Conservation (phyloP, 805 yeast species). For the Maudiozyma barnettii region DNA sequence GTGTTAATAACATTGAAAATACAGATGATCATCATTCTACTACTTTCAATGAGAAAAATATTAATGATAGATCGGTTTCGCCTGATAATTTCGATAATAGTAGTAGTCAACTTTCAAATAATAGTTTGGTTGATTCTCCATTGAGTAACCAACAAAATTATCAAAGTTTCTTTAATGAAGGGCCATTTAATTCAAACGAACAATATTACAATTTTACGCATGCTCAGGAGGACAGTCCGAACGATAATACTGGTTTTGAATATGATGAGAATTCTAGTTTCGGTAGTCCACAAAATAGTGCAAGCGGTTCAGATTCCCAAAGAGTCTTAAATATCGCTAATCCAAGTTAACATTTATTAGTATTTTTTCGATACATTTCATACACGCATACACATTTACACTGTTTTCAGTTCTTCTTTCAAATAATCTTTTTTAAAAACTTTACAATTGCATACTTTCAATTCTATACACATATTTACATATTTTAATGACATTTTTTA, state of each 20-base stretch:
- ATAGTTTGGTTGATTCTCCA: neutral
- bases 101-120: neutral
- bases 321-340: slow-evolving; percentile 3
- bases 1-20: neutral
- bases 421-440: neutral
- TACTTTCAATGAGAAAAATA: slow-evolving; percentile 1
- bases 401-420: neutral
- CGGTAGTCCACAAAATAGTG: neutral
- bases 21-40: slow-evolving; percentile 1
- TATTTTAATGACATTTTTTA: too few species aligned
- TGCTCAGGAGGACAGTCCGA: neutral
- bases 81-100: neutral
- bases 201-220: slow-evolving; percentile 2
- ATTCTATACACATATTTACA: neutral
- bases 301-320: neutral
- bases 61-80: neutral
- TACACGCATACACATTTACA: neutral
- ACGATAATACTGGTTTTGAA: neutral
- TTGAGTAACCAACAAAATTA: neutral
- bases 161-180: slow-evolving; percentile 1
- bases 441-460: neutral
- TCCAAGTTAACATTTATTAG: neutral
- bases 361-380: neutral
- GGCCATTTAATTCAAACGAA: neutral
- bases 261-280: neutral